A percentile compares a stretch with the other conserved stretches of the same genome.
phyloP scores from a whole-genome alignment of 1,139 yeast species.

The Petasospora fabianii region DNA sequence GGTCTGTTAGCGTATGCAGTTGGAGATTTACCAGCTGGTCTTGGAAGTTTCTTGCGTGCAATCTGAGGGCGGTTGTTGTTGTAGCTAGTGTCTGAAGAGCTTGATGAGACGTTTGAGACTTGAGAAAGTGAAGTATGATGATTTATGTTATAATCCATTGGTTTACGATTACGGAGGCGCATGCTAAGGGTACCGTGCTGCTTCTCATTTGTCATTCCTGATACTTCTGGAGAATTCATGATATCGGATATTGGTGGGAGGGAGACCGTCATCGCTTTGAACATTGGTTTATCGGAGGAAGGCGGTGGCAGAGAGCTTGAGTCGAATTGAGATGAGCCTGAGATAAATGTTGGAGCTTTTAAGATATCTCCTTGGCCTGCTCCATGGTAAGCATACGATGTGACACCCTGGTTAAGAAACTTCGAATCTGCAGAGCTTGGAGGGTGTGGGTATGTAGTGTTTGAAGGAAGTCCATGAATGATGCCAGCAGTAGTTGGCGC shows the following conservation, averaged over 20 bases:
- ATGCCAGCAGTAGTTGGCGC: slow-evolving; percentile 12
- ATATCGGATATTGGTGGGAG: slow-evolving; percentile 1
- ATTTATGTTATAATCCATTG: not conserved
- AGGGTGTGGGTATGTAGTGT: too few relatives aligned
- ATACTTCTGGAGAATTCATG: not conserved
- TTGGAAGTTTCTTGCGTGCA: slow-evolving; percentile 6
- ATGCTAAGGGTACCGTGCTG: not conserved
- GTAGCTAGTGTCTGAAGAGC: not conserved
- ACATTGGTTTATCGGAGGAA: too few relatives aligned
- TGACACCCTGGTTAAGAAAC: too few relatives aligned
- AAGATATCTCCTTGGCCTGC: too few relatives aligned
- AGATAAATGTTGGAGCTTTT: too few relatives aligned
- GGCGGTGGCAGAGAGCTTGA: slow-evolving; percentile 1
- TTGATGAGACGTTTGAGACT: not conserved
- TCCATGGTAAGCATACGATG: too few relatives aligned
- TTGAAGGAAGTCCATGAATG: too few relatives aligned
- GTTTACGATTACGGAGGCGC: slow-evolving; percentile 2
- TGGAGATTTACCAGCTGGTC: not conserved
- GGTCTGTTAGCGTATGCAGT: not conserved
- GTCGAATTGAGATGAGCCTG: too few relatives aligned
- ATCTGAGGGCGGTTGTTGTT: not conserved
- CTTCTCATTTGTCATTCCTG: not conserved
- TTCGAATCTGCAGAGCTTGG: not conserved
- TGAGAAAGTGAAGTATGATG: slow-evolving; percentile 5
- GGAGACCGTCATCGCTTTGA: not conserved